These are phyloP conservation scores for Malania oleifera DNA, from an alignment of 164 flowering plant species.

Conservation along the genomic window DNA sequence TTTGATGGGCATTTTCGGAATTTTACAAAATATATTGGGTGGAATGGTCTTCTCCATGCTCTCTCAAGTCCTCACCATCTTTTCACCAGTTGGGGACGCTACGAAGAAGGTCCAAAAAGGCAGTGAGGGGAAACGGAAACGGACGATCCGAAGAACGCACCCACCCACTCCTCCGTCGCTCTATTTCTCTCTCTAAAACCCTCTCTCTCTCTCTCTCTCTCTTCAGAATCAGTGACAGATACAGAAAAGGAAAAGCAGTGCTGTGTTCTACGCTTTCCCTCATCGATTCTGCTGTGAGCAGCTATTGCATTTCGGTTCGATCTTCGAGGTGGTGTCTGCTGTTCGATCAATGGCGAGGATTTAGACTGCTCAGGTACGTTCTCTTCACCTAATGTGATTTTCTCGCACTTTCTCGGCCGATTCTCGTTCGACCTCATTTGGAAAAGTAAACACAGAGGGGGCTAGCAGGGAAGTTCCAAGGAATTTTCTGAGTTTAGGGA, in stretches of 20 bases:
- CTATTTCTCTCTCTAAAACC: no score
- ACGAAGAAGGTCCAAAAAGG: slow-evolving; percentile 24
- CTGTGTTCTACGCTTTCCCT: background rate
- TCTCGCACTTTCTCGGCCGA: no score
- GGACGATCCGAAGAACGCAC: background rate
- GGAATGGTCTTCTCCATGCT: background rate
- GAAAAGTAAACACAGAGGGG: background rate
- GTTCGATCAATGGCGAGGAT: background rate
- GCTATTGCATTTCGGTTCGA: background rate
- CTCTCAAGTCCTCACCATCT: background rate
- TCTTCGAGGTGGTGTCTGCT: background rate
- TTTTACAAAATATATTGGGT: slow-evolving; percentile 1
- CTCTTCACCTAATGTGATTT: no score
- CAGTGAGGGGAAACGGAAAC: background rate
- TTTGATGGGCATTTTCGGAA: slow-evolving; percentile 3
- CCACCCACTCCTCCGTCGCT: background rate
- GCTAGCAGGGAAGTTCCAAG: background rate
- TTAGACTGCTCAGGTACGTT: background rate
- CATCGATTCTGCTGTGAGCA: background rate
- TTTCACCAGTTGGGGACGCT: slow-evolving; percentile 9
- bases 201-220: background rate
- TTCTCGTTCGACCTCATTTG: background rate
- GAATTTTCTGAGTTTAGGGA: background rate
- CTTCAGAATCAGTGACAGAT: background rate
- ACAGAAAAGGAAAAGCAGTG: background rate